Base-by-base conservation (phyloP, 2,329 filamentous ascomycete genomes). In the Penicillium sp. region DNA sequence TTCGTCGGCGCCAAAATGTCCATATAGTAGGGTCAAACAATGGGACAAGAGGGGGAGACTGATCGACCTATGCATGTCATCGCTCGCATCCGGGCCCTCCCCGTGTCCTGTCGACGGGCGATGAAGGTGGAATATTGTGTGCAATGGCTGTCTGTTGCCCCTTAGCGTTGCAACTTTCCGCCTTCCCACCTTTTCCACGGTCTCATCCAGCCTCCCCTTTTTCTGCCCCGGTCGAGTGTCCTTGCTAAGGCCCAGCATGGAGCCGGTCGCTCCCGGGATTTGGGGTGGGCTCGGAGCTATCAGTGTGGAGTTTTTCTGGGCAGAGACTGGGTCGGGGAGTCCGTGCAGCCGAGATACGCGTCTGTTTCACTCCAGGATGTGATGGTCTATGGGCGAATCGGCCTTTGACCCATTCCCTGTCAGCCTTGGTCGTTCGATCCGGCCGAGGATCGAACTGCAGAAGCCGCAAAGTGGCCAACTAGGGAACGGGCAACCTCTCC, bases 301-400 rank as follows among this genome's bases (percentile, higher is more conserved):
- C 31, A 21, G 21, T 43, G 49, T 53, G 48, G 51, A 47, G 46
- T 46, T 29, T 21, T 23, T 18, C 28, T 23, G 31, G 41, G 36
- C 36, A 38, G 28, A 31, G 42, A 28, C 48, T 45, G 34, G 42
- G 21, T 21, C 41, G 21, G 41, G 23, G 41, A 58, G 67, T 68
- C 67, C 64, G 67, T 70, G 68, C 68, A 68, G 65, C 63, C 58
- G 62, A 65, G 56, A 66, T 68, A 70, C 65, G 66, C 65, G 65
- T 68, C 59, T 66, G 65, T 67, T 67, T 68, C 65, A 65, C 54
- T 57, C 50, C 50, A 31, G 42, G 48, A 33, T 50, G 42, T 56
- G 51, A 52, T 53, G 56, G 53, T 50, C 49, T 43, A 16, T 47
- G 44, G n/a, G 18, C 43, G 34, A 51, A 56, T 51, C 52, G 47